phyloP scores from a whole-genome alignment of 2,329 filamentous ascomycete species.

The Lecanosticta acicola region DNA sequence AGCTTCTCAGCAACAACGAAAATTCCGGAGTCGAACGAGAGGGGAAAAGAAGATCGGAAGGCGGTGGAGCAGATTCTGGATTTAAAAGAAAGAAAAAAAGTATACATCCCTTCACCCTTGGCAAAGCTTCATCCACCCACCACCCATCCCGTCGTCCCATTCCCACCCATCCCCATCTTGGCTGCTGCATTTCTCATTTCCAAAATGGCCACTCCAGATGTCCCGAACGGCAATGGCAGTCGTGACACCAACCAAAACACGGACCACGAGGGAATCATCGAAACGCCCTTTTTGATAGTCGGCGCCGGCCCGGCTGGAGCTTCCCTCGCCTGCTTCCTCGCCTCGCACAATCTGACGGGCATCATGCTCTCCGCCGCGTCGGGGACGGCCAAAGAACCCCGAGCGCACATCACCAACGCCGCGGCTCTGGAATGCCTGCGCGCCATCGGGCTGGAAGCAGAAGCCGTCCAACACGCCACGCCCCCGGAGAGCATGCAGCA shows the following conservation, averaged over 20 bases:
- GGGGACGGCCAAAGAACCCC: slow-evolving; percentile 51
- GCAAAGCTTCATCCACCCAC: too few species aligned
- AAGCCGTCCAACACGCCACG: slow-evolving; percentile 31
- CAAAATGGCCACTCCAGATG: neutral
- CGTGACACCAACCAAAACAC: neutral
- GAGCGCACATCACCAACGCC: slow-evolving; percentile 57
- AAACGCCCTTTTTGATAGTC: slow-evolving; percentile 29
- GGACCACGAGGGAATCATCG: neutral
- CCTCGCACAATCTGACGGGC: slow-evolving; percentile 40
- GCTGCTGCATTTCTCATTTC: too few species aligned
- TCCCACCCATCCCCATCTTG: too few species aligned
- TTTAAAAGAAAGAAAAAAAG: too few species aligned
- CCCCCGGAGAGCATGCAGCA: slow-evolving; percentile 35
- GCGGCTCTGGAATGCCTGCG: slow-evolving; percentile 47
- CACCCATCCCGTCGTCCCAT: too few species aligned
- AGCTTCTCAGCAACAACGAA: slow-evolving; percentile 6
- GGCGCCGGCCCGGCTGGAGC: slow-evolving; percentile 34
- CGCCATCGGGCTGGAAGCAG: slow-evolving; percentile 41
- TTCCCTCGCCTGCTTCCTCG: slow-evolving; percentile 31
- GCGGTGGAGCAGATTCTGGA: too few species aligned
- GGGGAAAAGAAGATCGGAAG: too few species aligned
- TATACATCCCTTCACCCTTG: too few species aligned
- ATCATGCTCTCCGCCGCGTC: slow-evolving; percentile 49
- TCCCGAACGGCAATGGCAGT: neutral
- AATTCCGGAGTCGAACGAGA: too few species aligned